phyloP scores from a whole-genome alignment of 352 stramenopile genomes.

The Globisporangium cystogenes region DNA sequence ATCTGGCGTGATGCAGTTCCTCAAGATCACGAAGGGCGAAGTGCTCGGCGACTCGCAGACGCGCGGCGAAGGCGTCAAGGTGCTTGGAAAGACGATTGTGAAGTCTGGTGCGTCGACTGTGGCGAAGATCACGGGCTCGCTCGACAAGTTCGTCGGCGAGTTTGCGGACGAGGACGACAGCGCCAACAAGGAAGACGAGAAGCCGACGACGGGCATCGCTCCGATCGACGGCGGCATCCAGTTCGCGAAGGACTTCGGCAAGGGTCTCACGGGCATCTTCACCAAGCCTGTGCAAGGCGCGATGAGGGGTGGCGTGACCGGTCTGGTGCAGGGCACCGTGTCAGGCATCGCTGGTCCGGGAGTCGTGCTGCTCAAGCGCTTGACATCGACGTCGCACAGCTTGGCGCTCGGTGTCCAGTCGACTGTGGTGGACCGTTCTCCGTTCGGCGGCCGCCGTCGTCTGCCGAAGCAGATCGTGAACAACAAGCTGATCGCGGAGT shows the following conservation, averaged over 20 bases:
- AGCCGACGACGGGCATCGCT: conserved; percentile 32
- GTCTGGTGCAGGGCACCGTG: conserved; percentile 71
- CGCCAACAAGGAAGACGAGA: conserved; percentile 19
- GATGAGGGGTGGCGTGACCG: conserved; percentile 70
- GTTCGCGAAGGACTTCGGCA: conserved; percentile 82
- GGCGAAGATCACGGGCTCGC: conserved; percentile 81
- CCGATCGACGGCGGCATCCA: conserved; percentile 40
- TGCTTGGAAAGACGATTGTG: conserved; percentile 81
- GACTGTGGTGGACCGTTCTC: conserved; percentile 73
- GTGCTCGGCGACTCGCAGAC: conserved; percentile 77
- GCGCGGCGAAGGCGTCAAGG: conserved; percentile 80
- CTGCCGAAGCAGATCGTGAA: conserved; percentile 66
- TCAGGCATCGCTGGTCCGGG: conserved; percentile 75
- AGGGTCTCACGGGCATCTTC: conserved; percentile 82
- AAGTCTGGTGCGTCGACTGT: conserved; percentile 69
- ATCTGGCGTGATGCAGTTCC: conserved; percentile 80
- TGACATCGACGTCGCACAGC: conserved; percentile 83
- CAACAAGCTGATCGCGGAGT: conserved; percentile 55
- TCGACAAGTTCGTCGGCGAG: conserved; percentile 82
- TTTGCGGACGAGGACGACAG: conserved; percentile 54
- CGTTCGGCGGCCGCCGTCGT: conserved; percentile 69
- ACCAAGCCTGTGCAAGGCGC: conserved; percentile 84
- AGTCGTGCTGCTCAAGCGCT: conserved; percentile 73
- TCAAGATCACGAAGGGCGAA: conserved; percentile 88
- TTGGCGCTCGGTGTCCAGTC: conserved; percentile 73